phyloP scores from a whole-genome alignment of 768 basidiomycete genomes.

The Mycena galericulata region DNA sequence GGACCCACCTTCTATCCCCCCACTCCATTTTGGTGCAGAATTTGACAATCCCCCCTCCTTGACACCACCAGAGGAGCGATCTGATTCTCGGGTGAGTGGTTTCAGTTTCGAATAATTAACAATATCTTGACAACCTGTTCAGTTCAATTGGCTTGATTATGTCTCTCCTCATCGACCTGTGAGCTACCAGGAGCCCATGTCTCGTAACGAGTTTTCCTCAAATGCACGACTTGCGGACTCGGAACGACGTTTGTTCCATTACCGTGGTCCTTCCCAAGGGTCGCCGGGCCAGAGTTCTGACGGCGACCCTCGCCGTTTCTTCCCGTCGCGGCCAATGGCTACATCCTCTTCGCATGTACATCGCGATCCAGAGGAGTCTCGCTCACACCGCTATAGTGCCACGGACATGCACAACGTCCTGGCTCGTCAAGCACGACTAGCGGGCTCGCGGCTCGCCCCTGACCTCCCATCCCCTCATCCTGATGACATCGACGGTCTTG shows the following conservation, averaged over 20 bases:
- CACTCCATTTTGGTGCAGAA: slow-evolving; percentile 50
- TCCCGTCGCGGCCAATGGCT: slow-evolving; percentile 21
- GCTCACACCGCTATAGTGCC: slow-evolving; percentile 25
- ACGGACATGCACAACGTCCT: slow-evolving; percentile 37
- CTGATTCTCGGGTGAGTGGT: slow-evolving; percentile 24
- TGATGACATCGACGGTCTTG: slow-evolving; percentile 1
- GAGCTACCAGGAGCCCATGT: slow-evolving; percentile 4
- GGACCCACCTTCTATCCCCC: slow-evolving; percentile 50
- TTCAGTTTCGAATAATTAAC: not conserved
- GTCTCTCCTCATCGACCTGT: slow-evolving; percentile 13
- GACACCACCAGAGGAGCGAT: not conserved
- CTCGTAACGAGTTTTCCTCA: slow-evolving; percentile 10
- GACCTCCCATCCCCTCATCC: slow-evolving; percentile 8
- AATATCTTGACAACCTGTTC: not conserved
- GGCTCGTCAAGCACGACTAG: slow-evolving; percentile 33
- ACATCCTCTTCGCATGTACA: slow-evolving; percentile 10
- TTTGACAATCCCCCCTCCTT: slow-evolving; percentile 1
- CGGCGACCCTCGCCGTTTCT: slow-evolving; percentile 26
- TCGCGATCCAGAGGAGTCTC: slow-evolving; percentile 11
- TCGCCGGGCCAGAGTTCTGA: slow-evolving; percentile 10
- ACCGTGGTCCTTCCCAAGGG: slow-evolving; percentile 13
- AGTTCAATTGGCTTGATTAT: slow-evolving; percentile 10
- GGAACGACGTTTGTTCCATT: slow-evolving; percentile 27
- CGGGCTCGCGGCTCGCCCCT: slow-evolving; percentile 28
- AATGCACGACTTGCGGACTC: slow-evolving; percentile 15